Evolutionary conservation across 2,329 filamentous ascomycete species (phyloP), one percentile per base, ranked within the genome.

Genomic region (Colletotrichum destructivum): DNA sequence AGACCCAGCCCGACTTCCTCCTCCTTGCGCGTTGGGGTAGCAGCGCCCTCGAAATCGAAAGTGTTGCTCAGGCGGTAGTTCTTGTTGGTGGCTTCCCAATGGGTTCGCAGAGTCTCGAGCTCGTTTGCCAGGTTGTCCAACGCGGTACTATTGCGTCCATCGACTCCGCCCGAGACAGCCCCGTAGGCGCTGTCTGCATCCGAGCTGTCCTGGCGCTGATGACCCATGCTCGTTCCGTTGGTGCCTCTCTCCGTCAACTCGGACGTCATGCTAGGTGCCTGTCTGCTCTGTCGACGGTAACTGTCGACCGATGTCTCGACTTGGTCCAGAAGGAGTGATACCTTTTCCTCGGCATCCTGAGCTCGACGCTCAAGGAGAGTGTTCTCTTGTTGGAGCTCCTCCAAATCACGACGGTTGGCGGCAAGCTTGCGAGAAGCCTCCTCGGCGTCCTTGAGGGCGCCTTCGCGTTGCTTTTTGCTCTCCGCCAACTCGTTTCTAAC

Each of bases 31-130:
- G 72, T 74, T 8, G 76, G 72, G 26, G 67, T 68, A 6, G 59
- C 72, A 46, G 67, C 66, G 23, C 67, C 57, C 68, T 98, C 95
- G 76, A 97, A 95, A 79, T 98, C 95, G 77, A 97, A 97, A 62
- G 93, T 91, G 78, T 92, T 95, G 82, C 94, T 97, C 55, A 98
- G 85, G 31, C 96, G 92, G 81, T 98, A 98, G 78, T 94, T 97
- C 82, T 97, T 96, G 84, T 96, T 98, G 15, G 95, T 98, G 49
- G 92, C 94, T 83, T 98, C 95, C 96, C 96, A 99, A 77, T 98
- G 95, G 63, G 88, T 94, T 63, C 96, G 91, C 59, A 99, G 87
- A 15, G 94, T 93, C 80, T 99, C 96, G 9, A 99, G 90, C 84
- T 99, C 96, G 74, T 90, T 94, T 13, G 96, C 96, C 31, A 99